Percentiles rank a stretch among this genome's conserved stretches.
These are phyloP conservation scores for Leccinum truebloodii DNA, from an alignment of 768 basidiomycete genomes.

Conservation along the genomic window DNA sequence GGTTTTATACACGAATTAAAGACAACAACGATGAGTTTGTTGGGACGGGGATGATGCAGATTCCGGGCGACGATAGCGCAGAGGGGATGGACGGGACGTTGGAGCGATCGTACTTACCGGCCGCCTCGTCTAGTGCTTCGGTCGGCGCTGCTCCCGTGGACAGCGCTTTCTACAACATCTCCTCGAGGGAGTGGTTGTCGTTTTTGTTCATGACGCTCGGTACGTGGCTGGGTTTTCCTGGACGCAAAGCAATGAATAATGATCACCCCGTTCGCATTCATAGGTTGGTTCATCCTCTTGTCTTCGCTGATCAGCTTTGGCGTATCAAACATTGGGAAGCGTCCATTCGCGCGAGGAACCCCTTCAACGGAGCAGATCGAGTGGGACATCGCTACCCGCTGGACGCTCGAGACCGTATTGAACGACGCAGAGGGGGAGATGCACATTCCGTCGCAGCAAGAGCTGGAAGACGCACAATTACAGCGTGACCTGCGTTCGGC, in stretches of 20 bases:
- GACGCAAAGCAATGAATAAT: background rate
- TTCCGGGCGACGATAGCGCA: slow-evolving; percentile 19
- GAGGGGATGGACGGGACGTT: slow-evolving; percentile 17
- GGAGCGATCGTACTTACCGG: slow-evolving; percentile 24
- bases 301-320: slow-evolving; percentile 82
- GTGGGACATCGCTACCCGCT: slow-evolving; percentile 52
- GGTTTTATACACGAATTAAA: slow-evolving; percentile 63
- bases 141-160: slow-evolving; percentile 17
- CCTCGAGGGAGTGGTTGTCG: slow-evolving; percentile 84
- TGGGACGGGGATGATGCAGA: slow-evolving; percentile 12
- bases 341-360: slow-evolving; percentile 49
- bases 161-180: slow-evolving; percentile 33
- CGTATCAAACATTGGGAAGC: slow-evolving; percentile 84
- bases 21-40: slow-evolving; percentile 30
- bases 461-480: slow-evolving; percentile 47
- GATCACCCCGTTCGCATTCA: background rate
- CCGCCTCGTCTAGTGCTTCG: slow-evolving; percentile 17
- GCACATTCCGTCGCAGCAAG: slow-evolving; percentile 30
- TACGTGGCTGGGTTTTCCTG: slow-evolving; percentile 29
- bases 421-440: slow-evolving; percentile 35
- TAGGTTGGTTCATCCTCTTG: slow-evolving; percentile 90
- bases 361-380: slow-evolving; percentile 46
- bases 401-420: slow-evolving; percentile 54
- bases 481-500: slow-evolving; percentile 52
- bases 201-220: slow-evolving; percentile 91